These are phyloP conservation scores for Fonsecaea pedrosoi DNA, from an alignment of 2,329 filamentous ascomycete genomes.

Conservation along the genomic window DNA sequence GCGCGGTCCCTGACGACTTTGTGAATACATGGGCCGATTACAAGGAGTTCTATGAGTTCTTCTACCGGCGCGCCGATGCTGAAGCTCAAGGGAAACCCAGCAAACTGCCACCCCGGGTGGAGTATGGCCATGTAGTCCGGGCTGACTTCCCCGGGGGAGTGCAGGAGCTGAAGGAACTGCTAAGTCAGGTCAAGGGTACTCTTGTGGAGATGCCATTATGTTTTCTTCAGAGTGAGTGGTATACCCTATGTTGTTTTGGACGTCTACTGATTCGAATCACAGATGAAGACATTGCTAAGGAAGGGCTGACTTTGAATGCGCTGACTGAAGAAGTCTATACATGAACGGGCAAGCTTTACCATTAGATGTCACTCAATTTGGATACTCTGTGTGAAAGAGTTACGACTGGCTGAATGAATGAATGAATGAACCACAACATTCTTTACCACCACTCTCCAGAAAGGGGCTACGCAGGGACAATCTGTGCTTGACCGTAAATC, in stretches of 20 bases:
- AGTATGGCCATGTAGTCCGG: slow-evolving; percentile 86
- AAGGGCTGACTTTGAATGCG: slow-evolving; percentile 74
- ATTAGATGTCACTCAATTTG: neutral
- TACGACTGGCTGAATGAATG: slow-evolving; percentile 4
- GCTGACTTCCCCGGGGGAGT: slow-evolving; percentile 75
- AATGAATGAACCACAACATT: neutral
- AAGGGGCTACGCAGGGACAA: neutral
- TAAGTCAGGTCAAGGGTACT: slow-evolving; percentile 70
- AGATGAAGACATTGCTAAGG: slow-evolving; percentile 84
- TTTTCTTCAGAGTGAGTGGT: slow-evolving; percentile 64
- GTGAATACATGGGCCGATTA: slow-evolving; percentile 67
- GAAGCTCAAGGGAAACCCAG: slow-evolving; percentile 53
- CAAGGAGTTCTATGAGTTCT: slow-evolving; percentile 67
- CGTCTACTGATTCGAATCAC: slow-evolving; percentile 49
- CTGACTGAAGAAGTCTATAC: slow-evolving; percentile 78
- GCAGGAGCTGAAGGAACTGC: slow-evolving; percentile 72
- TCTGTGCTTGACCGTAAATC: neutral
- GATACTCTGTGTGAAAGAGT: slow-evolving; percentile 7
- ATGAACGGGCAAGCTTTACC: slow-evolving; percentile 40
- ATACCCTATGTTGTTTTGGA: neutral
- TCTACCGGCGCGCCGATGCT: slow-evolving; percentile 58
- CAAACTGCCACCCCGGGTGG: slow-evolving; percentile 65
- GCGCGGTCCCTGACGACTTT: slow-evolving; percentile 65
- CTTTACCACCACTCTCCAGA: neutral
- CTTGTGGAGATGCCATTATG: slow-evolving; percentile 89